Conservation (phyloP, 2,329 filamentous ascomycete species). For the Fusarium palustre region DNA sequence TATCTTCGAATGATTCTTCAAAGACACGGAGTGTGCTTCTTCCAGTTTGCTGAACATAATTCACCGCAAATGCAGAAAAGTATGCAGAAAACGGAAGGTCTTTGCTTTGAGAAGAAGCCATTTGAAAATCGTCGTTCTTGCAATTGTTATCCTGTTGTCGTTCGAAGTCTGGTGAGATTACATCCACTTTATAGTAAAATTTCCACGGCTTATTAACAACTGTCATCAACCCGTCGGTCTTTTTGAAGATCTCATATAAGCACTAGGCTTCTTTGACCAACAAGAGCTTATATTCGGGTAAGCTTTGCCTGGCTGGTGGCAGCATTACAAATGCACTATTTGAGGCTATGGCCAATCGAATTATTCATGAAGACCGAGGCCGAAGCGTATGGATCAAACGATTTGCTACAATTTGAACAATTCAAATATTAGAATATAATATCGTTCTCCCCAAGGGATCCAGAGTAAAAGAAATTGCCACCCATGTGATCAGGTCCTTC, state of each 20-base stretch:
- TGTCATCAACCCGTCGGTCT: neutral
- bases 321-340: neutral
- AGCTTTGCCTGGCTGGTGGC: neutral
- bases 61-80: constrained; percentile 46
- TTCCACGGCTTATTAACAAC: neutral
- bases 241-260: neutral
- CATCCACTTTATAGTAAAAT: neutral
- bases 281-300: neutral
- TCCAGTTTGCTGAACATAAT: constrained; percentile 47
- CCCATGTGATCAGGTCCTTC: constrained; percentile 12
- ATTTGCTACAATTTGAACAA: neutral
- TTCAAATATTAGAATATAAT: constrained; percentile 15
- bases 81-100: constrained; percentile 34
- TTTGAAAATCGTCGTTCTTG: neutral
- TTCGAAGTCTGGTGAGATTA: neutral
- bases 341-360: too few relatives aligned
- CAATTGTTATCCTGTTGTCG: rapidly evolving
- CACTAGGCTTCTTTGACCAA: neutral
- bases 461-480: constrained; percentile 9
- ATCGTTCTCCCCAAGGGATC: neutral
- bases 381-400: neutral
- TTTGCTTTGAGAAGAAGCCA: constrained; percentile 26
- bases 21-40: constrained; percentile 46
- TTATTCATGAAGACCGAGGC: neutral
- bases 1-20: constrained; percentile 24